Evolutionary conservation across 805 yeast species (phyloP).

Genomic region (Candida patagonica): DNA sequence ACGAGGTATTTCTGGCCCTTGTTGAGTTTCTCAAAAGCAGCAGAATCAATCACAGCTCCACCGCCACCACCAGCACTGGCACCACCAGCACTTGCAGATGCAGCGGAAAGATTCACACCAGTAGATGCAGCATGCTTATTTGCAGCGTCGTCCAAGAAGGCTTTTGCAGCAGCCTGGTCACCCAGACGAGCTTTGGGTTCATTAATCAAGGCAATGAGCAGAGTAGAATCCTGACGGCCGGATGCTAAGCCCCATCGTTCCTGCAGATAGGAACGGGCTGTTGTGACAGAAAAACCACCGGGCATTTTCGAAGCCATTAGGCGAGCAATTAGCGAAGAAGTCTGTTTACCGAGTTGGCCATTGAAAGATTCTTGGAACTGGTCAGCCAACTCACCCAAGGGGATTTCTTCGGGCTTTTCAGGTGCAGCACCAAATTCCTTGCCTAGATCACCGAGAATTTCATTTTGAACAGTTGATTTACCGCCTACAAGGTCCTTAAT

Average conservation of each 20-base stretch:
- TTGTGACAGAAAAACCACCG: conserved; percentile 93
- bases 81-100: conserved; percentile 45
- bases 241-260: conserved; percentile 85
- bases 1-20: conserved; percentile 64
- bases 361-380: conserved; percentile 83
- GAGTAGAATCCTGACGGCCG: conserved; percentile 90
- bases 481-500: conserved; percentile 97
- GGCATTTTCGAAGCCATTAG: conserved; percentile 97
- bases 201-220: conserved; percentile 71
- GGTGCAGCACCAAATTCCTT: conserved; percentile 98
- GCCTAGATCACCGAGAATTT: conserved; percentile 96
- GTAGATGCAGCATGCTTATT: conserved; percentile 77
- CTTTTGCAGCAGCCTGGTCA: conserved; percentile 82
- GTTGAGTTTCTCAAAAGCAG: conserved; percentile 79
- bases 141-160: conserved; percentile 72
- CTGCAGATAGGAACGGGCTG: conserved; percentile 87
- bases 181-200: conserved; percentile 90
- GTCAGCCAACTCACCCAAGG: conserved; percentile 91
- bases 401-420: conserved; percentile 98
- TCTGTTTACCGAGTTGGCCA: conserved; percentile 90
- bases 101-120: conserved; percentile 67
- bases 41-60: conserved; percentile 87
- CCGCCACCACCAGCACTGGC: conserved; percentile 44
- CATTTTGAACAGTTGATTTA: conserved; percentile 97
- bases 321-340: conserved; percentile 80